Conservation (phyloP, 2,329 filamentous ascomycete genomes). For the Pyricularia grisea region DNA sequence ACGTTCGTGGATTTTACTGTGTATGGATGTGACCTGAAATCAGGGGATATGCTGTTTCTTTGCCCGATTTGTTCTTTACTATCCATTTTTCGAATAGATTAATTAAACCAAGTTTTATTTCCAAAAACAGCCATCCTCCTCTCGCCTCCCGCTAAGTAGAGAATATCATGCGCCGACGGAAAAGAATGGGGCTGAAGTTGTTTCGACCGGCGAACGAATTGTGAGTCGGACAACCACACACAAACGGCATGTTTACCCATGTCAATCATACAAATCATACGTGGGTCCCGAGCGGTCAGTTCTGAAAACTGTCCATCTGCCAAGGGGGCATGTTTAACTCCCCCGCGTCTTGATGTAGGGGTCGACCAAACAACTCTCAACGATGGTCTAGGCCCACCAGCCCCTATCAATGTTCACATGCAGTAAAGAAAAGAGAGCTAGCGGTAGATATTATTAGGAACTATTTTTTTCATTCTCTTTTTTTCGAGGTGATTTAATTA, state of each 20-base stretch:
- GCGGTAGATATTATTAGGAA: background rate
- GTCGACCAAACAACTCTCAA: background rate
- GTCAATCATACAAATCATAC: background rate
- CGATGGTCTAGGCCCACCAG: background rate
- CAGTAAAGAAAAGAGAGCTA: background rate
- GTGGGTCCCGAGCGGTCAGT: background rate
- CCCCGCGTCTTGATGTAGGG: background rate
- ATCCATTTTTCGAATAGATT: background rate
- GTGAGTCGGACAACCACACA: background rate
- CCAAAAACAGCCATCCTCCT: background rate
- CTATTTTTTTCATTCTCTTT: too few species aligned
- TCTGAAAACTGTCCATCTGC: background rate
- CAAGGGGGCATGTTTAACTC: background rate
- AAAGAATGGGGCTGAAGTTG: background rate
- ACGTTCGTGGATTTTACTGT: background rate
- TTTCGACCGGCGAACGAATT: background rate
- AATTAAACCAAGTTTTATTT: background rate
- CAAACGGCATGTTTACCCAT: background rate
- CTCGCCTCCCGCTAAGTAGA: too few species aligned
- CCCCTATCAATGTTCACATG: background rate
- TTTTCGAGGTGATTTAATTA: too few species aligned
- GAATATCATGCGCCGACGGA: background rate
- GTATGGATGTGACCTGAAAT: background rate
- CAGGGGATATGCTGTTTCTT: background rate
- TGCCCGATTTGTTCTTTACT: background rate